Conservation (phyloP, 1,284 basidiomycete species). For the Porogramme epimiltina region DNA sequence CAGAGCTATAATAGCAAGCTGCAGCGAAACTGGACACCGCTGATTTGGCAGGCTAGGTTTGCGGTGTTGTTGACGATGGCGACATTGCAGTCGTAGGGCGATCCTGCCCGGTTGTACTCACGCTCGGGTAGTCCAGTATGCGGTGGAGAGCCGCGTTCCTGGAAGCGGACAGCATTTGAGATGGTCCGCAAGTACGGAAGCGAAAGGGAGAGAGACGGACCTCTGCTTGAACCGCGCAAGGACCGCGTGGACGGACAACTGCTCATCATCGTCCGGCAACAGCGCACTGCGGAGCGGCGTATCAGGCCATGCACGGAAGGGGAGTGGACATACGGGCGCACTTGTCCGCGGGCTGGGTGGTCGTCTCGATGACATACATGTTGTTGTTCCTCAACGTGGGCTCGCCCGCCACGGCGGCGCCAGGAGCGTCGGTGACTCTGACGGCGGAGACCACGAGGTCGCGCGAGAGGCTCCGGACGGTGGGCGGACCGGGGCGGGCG, state of each 20-base stretch:
- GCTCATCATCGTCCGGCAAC: slow-evolving; percentile 40
- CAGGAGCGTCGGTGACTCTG: slow-evolving; percentile 71
- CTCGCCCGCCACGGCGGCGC: slow-evolving; percentile 54
- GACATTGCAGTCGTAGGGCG: slow-evolving; percentile 1
- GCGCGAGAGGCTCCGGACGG: slow-evolving; percentile 63
- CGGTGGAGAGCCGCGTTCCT: slow-evolving; percentile 63
- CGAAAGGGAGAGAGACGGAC: slow-evolving; percentile 33
- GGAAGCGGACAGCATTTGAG: slow-evolving; percentile 1
- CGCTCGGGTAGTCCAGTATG: slow-evolving; percentile 50
- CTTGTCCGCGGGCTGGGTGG: slow-evolving; percentile 34
- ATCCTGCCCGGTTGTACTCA: neutral
- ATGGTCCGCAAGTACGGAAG: neutral
- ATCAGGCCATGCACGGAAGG: neutral
- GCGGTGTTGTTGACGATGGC: slow-evolving; percentile 3
- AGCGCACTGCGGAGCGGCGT: slow-evolving; percentile 2
- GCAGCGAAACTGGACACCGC: neutral
- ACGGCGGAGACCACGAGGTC: slow-evolving; percentile 60
- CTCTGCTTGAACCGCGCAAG: slow-evolving; percentile 67
- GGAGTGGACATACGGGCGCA: slow-evolving; percentile 16
- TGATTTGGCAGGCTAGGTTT: neutral
- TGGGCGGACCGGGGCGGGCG: slow-evolving; percentile 34
- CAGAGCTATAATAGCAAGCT: neutral
- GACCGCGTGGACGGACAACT: slow-evolving; percentile 45
- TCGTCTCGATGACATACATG: slow-evolving; percentile 77
- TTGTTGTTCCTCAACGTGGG: slow-evolving; percentile 52